Evolutionary conservation across 176 grass and related monocot species (phyloP), one percentile per base, ranked within the genome.

Genomic region (Avena insularis): DNA sequence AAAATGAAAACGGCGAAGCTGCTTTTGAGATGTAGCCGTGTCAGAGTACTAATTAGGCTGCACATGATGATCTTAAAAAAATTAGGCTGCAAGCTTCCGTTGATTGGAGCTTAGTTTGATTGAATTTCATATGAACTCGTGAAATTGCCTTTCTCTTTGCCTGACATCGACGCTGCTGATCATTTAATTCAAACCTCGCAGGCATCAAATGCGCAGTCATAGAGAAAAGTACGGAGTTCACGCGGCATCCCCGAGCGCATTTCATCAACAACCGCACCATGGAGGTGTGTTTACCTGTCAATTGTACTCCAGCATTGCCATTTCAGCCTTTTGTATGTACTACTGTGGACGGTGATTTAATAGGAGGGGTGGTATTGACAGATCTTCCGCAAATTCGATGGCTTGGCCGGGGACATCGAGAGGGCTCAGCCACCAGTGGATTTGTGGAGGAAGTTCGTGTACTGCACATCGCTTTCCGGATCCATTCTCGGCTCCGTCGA

Each of bases 221-320:
- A 65, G 97, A 99, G 79, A 96, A 94, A 72, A 89, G 81, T 53
- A 74, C 82, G 23, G 81, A 67, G 27, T 94, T 96, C 82, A 91
- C 97, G 82, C 87, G 82, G 54, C 97, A 96, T 53, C 97, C 97
- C 0, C 89, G 95, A 43, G 97, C 94, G 1, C 97, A 99, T 85
- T 99, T 96, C 67, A 96, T 99, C 80, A 99, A 99, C 85, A 99
- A 99, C 64, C 92, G 97, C 62, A 91, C 92, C 1, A 99, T 99
- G 97, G 97, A 99, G 94, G 88, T 35, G 33, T 49, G 56, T 91
- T 79, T 74, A 20, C 54, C 60, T 72, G 29, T 71, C 75, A 27
- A 35, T 19, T 51, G 15, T 64, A 33, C 43, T 46, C 16, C 6
- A 19, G 3, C 87, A 20, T 76, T 38, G 21, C 11, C 8, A 66